phyloP scores from a whole-genome alignment of 2,329 filamentous ascomycete genomes.

The Davidsoniella australis region DNA sequence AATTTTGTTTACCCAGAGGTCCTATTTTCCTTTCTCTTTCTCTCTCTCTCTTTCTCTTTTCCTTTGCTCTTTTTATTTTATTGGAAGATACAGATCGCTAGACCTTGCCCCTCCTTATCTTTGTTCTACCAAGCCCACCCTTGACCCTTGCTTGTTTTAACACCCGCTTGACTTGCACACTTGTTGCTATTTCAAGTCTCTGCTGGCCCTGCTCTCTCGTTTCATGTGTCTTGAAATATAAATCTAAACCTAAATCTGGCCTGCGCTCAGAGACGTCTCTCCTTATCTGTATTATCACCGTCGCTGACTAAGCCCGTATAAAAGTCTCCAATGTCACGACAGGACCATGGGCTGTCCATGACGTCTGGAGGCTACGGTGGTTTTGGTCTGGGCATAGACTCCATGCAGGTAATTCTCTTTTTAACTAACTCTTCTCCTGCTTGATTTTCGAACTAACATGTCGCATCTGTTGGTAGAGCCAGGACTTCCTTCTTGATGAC shows the following conservation, averaged over 20 bases:
- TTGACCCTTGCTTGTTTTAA: no score
- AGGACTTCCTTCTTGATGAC: no score
- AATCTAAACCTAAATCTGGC: background rate
- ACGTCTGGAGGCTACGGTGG: background rate
- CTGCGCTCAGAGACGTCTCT: background rate
- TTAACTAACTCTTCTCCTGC: background rate
- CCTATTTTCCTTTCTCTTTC: background rate
- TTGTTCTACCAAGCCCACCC: no score
- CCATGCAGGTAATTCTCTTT: background rate
- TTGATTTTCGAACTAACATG: background rate
- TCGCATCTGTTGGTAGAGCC: background rate
- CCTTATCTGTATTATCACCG: background rate
- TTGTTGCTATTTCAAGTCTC: background rate
- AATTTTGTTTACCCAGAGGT: background rate
- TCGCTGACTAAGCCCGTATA: background rate
- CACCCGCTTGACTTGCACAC: background rate
- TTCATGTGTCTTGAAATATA: no score
- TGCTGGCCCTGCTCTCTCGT: no score
- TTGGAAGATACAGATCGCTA: conserved; percentile 9
- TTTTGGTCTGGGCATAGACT: background rate
- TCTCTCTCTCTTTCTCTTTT: conserved; percentile 2
- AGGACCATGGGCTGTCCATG: background rate
- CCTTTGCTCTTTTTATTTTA: background rate
- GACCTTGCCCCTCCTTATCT: background rate
- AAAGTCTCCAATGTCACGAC: conserved; percentile 5